phyloP scores from a whole-genome alignment of 148 eudicot species.

The Oxyria digyna region DNA sequence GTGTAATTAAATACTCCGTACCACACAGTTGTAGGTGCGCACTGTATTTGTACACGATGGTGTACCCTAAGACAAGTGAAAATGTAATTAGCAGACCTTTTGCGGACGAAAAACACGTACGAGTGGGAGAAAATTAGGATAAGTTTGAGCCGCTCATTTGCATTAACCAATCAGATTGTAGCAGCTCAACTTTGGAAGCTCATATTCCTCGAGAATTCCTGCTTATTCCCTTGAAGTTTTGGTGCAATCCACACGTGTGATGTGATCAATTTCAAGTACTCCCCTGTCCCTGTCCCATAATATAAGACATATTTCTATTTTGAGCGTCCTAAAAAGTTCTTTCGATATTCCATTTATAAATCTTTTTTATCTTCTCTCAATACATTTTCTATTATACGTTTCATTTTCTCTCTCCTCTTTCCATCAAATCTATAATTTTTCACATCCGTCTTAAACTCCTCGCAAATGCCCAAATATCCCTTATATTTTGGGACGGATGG shows the following conservation, averaged over 20 bases:
- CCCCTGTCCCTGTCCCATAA: no score
- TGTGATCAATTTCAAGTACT: not conserved
- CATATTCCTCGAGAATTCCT: not conserved
- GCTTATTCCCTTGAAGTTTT: not conserved
- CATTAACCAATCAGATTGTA: not conserved
- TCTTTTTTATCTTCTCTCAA: no score
- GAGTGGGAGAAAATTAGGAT: not conserved
- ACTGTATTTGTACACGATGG: not conserved
- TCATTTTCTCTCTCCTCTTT: no score
- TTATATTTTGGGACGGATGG: no score
- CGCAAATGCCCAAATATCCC: no score
- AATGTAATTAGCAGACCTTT: not conserved
- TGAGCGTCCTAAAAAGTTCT: no score
- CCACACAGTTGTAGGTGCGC: not conserved
- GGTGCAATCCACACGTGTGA: conserved; percentile 2
- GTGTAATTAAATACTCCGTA: not conserved
- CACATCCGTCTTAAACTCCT: no score
- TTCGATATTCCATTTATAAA: no score
- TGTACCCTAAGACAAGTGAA: not conserved
- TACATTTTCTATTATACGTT: no score
- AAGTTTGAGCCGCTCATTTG: not conserved
- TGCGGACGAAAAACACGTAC: not conserved
- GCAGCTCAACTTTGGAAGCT: not conserved
- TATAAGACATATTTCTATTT: no score
- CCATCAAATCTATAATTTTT: no score